Conservation (phyloP, 1,139 yeast species). For the Taphrina wiesneri region DNA sequence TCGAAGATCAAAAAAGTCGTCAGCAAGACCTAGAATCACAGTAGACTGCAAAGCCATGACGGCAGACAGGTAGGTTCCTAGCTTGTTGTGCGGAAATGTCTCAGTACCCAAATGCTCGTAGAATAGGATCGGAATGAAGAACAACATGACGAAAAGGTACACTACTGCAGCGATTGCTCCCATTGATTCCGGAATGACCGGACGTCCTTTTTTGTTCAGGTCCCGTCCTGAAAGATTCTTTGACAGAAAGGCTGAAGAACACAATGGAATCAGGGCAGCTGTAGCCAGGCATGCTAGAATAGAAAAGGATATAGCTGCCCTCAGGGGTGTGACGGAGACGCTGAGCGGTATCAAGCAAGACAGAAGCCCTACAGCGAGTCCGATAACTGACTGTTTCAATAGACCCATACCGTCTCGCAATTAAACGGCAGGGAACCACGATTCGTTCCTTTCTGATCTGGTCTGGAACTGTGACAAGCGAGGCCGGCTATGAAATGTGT, state of each 20-base stretch:
- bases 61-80: slow-evolving; percentile 84
- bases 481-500: too few relatives aligned
- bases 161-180: slow-evolving; percentile 85
- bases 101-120: slow-evolving; percentile 64
- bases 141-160: slow-evolving; percentile 75
- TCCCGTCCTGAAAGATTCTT: slow-evolving; percentile 86
- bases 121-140: slow-evolving; percentile 86
- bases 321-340: slow-evolving; percentile 41
- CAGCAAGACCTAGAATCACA: slow-evolving; percentile 82
- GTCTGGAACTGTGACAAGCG: too few relatives aligned
- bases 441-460: too few relatives aligned
- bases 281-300: slow-evolving; percentile 66
- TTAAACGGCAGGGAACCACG: not conserved
- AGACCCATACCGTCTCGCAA: not conserved
- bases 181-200: slow-evolving; percentile 83
- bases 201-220: slow-evolving; percentile 67
- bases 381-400: not conserved
- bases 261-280: slow-evolving; percentile 62
- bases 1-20: slow-evolving; percentile 89
- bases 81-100: slow-evolving; percentile 74
- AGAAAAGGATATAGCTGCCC: slow-evolving; percentile 57
- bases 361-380: not conserved
- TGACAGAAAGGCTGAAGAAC: slow-evolving; percentile 64
- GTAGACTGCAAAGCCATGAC: slow-evolving; percentile 80
- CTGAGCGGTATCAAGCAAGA: slow-evolving; percentile 3